Evolutionary conservation across 2,329 filamentous ascomycete genomes (phyloP).

Genomic region (Rutstroemia sp.): DNA sequence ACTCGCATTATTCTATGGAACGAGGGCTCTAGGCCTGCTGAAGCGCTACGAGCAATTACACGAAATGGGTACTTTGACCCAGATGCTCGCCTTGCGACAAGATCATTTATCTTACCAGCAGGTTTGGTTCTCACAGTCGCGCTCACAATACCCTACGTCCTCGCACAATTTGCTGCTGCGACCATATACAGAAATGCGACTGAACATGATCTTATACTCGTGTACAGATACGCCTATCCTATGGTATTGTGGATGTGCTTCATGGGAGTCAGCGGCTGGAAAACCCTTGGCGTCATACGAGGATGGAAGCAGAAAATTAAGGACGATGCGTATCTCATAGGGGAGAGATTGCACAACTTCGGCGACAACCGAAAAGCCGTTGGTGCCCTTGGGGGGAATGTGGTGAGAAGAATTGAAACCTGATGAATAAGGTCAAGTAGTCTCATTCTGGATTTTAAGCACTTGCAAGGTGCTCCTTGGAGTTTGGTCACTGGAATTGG

Average conservation of each 20-base stretch:
- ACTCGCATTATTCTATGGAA: constrained; percentile 62
- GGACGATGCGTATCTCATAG: constrained; percentile 94
- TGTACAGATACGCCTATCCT: constrained; percentile 70
- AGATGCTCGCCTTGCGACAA: constrained; percentile 70
- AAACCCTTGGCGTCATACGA: constrained; percentile 54
- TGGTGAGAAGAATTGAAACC: constrained; percentile 24
- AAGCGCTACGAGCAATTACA: constrained; percentile 67
- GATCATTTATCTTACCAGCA: constrained; percentile 77
- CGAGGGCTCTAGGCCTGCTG: constrained; percentile 61
- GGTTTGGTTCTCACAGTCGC: constrained; percentile 53
- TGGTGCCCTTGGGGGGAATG: constrained; percentile 4
- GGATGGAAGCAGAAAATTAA: constrained; percentile 75
- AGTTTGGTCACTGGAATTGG: too few species aligned
- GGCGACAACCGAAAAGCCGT: constrained; percentile 39
- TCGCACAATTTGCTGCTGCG: constrained; percentile 46
- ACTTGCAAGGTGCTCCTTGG: neutral
- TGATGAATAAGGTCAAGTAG: constrained; percentile 1
- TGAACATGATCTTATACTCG: constrained; percentile 23
- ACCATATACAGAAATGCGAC: constrained; percentile 26
- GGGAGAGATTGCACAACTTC: constrained; percentile 92
- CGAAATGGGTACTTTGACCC: constrained; percentile 72
- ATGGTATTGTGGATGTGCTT: constrained; percentile 31
- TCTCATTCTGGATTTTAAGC: neutral
- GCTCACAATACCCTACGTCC: constrained; percentile 54
- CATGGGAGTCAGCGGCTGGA: constrained; percentile 44